Evolutionary conservation across 202 grass and related monocot species (phyloP), one percentile per base, ranked within the genome.

Genomic region (Dendrocalamus latiflorus): DNA sequence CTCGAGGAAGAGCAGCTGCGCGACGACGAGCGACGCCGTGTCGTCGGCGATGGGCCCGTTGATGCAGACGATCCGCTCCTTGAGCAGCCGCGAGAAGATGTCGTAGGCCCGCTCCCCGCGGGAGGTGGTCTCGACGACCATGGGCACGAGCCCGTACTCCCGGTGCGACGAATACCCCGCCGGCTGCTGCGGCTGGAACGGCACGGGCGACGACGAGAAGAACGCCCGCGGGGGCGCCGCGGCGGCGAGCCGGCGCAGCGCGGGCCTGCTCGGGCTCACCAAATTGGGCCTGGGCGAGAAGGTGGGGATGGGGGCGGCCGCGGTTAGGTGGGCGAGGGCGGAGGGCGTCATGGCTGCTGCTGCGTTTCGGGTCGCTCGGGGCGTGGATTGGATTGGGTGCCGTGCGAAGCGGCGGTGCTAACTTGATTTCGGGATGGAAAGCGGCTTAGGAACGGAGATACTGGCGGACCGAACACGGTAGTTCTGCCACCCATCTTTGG

Each of bases 1-100:
- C 88, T 97, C 94, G 74, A 97, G 92, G 86, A 92, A 97, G 63
- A 97, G 94, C 28, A 94, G 90, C 86, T 87, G 90, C 54, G 94
- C 94, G 18, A 97, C 92, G 58, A 94, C 84, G 50, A 97, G 86
- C 1, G 90, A 72, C 3, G 92, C 92, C 2, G 88, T 93, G 10
- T 80, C 92, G 87, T 97, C 92, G 68, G 82, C 83, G 84, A 91
- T 97, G 63, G 88, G 79, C 9, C 95, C 95, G 42, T 94, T 84
- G 72, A 97, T 94, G 84, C 90, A 94, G 37, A 97, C 83, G 74
- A 92, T 93, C 12, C 94, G 86, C 84, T 97, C 94, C 79, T 97
- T 97, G 48, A 97, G 94, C 43, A 97, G 92, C 8, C 94, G 90
- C 56, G 92, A 94, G 86, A 94, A 97, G 86, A 94, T 94, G 69